A percentile compares a stretch with the other conserved stretches of the same genome.
phyloP scores from a whole-genome alignment of 2,329 filamentous ascomycete species.

The Talaromyces funiculosus region DNA sequence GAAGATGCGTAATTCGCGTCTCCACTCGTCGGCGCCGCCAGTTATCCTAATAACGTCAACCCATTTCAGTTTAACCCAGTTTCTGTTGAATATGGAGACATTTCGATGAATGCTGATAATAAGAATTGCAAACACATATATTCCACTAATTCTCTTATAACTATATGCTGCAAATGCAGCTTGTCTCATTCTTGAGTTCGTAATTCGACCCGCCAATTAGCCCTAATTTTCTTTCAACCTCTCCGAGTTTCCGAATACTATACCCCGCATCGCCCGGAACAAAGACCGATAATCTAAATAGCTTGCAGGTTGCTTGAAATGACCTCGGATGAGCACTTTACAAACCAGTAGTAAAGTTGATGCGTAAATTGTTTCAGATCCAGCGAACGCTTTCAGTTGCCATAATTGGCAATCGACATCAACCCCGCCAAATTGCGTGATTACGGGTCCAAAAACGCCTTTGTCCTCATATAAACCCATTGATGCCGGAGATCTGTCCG shows the following conservation, averaged over 20 bases:
- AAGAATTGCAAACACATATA: neutral
- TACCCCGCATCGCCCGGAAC: neutral
- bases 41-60: no score
- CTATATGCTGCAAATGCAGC: neutral
- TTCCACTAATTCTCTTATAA: neutral
- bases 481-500: neutral
- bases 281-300: no score
- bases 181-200: neutral
- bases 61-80: neutral
- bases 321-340: neutral
- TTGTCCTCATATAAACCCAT: neutral
- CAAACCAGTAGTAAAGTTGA: neutral
- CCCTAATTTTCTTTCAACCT: neutral
- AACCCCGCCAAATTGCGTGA: neutral
- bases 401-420: no score
- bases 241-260: neutral
- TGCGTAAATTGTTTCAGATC: no score
- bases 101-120: neutral
- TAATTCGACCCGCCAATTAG: neutral
- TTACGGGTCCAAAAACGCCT: neutral
- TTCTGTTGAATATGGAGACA: neutral
- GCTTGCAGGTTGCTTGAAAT: no score
- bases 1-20: neutral
- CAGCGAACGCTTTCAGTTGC: no score
- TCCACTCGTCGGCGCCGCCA: slow-evolving; percentile 1